Percentiles rank a stretch among this genome's conserved stretches.
Conservation (phyloP, 495 filamentous ascomycete genomes). For the Margaritispora aquatica region DNA sequence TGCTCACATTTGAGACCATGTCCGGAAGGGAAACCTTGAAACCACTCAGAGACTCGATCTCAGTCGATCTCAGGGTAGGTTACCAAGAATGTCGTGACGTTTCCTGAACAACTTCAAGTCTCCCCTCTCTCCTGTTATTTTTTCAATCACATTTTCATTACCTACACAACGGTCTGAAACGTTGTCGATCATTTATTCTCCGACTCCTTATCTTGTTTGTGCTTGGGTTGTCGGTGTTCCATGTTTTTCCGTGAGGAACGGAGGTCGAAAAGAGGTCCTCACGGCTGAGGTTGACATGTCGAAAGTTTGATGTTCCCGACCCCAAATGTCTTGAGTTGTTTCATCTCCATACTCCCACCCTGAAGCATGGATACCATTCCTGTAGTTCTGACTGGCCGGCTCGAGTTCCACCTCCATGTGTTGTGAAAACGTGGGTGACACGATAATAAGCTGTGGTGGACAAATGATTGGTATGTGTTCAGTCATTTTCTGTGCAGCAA, state of each 20-base stretch:
- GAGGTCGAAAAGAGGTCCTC: no score
- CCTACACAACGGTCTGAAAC: not conserved
- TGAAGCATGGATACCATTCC: not conserved
- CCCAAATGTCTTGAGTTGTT: constrained; percentile 1
- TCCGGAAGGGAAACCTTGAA: not conserved
- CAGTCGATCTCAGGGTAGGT: not conserved
- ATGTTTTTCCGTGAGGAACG: no score
- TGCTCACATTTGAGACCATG: not conserved
- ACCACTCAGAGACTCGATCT: not conserved
- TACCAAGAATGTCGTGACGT: not conserved
- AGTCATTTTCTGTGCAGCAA: no score
- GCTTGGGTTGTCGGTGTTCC: no score
- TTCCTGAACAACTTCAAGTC: no score
- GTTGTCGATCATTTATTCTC: not conserved
- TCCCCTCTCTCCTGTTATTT: no score
- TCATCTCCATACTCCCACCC: not conserved
- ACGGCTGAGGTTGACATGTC: not conserved
- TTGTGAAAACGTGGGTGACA: not conserved
- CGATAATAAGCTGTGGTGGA: not conserved
- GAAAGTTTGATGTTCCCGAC: not conserved
- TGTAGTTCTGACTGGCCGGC: not conserved
- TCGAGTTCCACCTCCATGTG: not conserved
- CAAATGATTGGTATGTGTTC: not conserved
- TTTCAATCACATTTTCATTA: no score
- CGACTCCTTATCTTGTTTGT: not conserved